Evolutionary conservation across 1,284 basidiomycete genomes (phyloP), one percentile per base, ranked within the genome.

Genomic region (Mycosarcoma maydis): DNA sequence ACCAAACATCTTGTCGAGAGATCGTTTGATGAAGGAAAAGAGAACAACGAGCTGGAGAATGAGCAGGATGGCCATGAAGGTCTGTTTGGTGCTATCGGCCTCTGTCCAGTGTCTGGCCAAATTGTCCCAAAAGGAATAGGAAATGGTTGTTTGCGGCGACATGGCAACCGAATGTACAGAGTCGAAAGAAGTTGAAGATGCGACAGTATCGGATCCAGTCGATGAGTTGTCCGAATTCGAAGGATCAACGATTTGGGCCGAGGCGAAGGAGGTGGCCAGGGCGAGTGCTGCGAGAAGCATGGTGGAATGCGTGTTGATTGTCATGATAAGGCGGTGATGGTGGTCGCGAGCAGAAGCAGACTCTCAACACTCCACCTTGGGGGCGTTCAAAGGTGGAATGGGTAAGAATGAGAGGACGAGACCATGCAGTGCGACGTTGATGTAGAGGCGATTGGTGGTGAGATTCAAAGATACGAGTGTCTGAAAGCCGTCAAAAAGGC

Each of bases 21-120:
- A 57, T 26, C 61, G 38, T n/a, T 70, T 70, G 61, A 70, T 52
- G 34, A 47, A 49, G 41, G 38, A 60, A 29, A 54, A 44, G 16
- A 70, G 50, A 24, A 24, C 49, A 5, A 70, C 53, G 22, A 70
- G 19, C 43, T 70, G 67, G 3, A 61, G 29, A 24, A 70, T 55
- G 45, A 65, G 57, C 11, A 70, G 47, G 39, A 70, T 37, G 32
- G 67, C 67, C 67, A 70, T 70, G 22, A 70, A 60, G 13, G 67
- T 70, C 42, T 70, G 67, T 47, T 70, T 70, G 22, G 56, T 65
- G 39, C 61, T 54, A 36, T 65, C 61, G 11, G 61, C 67, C 42
- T 70, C 48, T 17, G 40, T 60, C 67, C 67, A 70, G 20, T 70
- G 67, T 27, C 53, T 34, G 40, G 37, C 36, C 14, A 70, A 26